These are phyloP conservation scores for Saccharomyces hybrid DNA, from an alignment of 1,139 yeast genomes.

Conservation along the genomic window DNA sequence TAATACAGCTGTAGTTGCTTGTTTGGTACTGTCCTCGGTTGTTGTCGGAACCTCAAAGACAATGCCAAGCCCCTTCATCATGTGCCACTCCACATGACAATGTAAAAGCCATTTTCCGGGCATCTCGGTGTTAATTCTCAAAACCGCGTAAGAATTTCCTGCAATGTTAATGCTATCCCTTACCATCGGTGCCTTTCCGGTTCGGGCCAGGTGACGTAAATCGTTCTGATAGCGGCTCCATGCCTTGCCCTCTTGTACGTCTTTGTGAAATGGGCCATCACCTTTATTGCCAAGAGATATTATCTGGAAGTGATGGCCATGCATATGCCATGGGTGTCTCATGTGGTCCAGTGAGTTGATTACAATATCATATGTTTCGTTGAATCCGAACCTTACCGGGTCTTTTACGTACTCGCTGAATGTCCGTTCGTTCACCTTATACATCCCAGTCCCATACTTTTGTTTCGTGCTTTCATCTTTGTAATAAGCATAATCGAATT, in stretches of 20 bases:
- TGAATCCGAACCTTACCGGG: conserved; percentile 35
- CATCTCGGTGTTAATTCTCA: conserved; percentile 56
- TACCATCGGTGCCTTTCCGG: conserved; percentile 39
- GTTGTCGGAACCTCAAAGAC: conserved; percentile 38
- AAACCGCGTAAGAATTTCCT: conserved; percentile 48
- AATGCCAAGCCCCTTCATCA: conserved; percentile 56
- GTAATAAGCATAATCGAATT: conserved; percentile 18
- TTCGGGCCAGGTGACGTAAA: conserved; percentile 15
- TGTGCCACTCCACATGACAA: conserved; percentile 80
- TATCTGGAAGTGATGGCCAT: conserved; percentile 78
- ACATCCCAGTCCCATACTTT: conserved; percentile 20
- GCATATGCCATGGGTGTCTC: conserved; percentile 88
- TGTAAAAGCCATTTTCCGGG: conserved; percentile 81
- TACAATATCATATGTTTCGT: conserved; percentile 56
- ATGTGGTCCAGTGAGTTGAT: conserved; percentile 74
- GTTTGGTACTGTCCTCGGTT: background rate
- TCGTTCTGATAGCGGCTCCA: conserved; percentile 18
- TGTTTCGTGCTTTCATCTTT: conserved; percentile 6
- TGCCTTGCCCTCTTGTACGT: conserved; percentile 29
- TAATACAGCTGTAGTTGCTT: background rate
- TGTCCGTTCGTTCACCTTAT: conserved; percentile 20
- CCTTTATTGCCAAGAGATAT: conserved; percentile 46
- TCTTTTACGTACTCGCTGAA: conserved; percentile 17
- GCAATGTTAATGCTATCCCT: conserved; percentile 61
- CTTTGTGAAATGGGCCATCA: conserved; percentile 37